Conservation (phyloP, 192 early-diverging fungal species). For the Rhizoclosmatium sp. region DNA sequence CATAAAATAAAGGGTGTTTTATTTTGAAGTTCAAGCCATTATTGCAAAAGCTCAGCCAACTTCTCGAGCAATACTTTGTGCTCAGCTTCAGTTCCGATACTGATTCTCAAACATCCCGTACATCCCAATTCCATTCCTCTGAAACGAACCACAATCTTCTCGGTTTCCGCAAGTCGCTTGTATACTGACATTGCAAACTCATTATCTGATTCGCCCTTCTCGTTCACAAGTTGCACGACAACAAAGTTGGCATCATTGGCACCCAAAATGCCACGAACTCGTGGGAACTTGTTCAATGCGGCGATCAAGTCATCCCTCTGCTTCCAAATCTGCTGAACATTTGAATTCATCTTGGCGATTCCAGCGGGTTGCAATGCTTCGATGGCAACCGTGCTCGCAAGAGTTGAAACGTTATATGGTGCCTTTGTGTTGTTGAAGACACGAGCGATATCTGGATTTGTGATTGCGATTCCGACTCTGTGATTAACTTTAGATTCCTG, state of each 20-base stretch:
- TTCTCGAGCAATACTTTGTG: constrained; percentile 72
- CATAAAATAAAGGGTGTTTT: neutral
- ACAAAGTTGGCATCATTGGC: constrained; percentile 97
- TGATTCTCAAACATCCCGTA: constrained; percentile 91
- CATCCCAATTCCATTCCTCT: constrained; percentile 94
- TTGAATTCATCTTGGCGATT: constrained; percentile 70
- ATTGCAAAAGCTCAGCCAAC: constrained; percentile 30
- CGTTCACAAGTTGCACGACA: constrained; percentile 80
- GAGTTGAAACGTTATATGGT: constrained; percentile 96
- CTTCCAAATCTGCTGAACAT: constrained; percentile 62
- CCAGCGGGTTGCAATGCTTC: constrained; percentile 79
- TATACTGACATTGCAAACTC: constrained; percentile 78
- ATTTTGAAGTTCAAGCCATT: neutral
- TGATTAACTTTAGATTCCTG: neutral
- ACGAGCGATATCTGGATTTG: constrained; percentile 78
- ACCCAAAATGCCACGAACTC: constrained; percentile 81
- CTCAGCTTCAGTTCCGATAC: constrained; percentile 88
- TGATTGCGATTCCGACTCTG: constrained; percentile 87
- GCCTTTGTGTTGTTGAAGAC: constrained; percentile 98
- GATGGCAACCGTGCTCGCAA: constrained; percentile 79
- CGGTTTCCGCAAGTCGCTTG: constrained; percentile 80
- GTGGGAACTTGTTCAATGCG: constrained; percentile 66
- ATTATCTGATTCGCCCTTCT: constrained; percentile 71
- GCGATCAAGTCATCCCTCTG: constrained; percentile 77
- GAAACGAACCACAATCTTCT: constrained; percentile 93